Evolutionary conservation across 1,284 basidiomycete species (phyloP), one percentile per base, ranked within the genome.

Genomic region (Pholiota adiposa): DNA sequence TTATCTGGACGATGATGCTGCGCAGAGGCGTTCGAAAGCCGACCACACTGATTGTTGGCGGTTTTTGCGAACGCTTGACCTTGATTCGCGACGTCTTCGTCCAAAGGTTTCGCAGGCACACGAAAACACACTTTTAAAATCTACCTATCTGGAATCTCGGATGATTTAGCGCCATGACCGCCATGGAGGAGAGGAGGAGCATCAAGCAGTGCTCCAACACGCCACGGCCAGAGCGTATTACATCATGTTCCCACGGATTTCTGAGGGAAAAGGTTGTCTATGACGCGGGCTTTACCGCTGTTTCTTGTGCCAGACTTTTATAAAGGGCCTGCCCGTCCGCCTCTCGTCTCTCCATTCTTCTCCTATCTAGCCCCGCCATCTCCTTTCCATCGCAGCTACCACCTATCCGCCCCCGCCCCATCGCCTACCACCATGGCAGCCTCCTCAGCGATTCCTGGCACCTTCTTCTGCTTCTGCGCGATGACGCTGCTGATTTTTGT

Each of bases 401-500:
- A 18, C 11, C 40, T 38, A 31, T 23, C 21, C 33, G 48, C 48
- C 34, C 38, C 41, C 49, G 12, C 50, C 19, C 27, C 27, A 31
- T 14, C 44, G 33, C 38, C 18, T 16, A 46, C 19, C 40, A 41
- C n/a, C 43, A 63, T 65, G 63, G 59, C 62, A 53, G 56, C 60
- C 0, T 55, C 44, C 46, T 68, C 76, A 61, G 79, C 79, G 16
- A n/a, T 79, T 21, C 81, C 80, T 55, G 81, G 80, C 18, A 66
- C 80, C 33, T 73, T 82, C 41, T 70, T 81, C 41, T 79, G 77
- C 67, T 86, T 89, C 69, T 79, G 81, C 19, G 89, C 88, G 1
- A 84, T 81, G 68, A 82, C 86, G n/a, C 77, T 91, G 33, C 82
- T 90, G 38, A 73, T 89, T 65, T 83, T 92, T 69, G 90, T 88